Conservation (phyloP, 352 stramenopile genomes). For the Phytophthora niederhauseri region DNA sequence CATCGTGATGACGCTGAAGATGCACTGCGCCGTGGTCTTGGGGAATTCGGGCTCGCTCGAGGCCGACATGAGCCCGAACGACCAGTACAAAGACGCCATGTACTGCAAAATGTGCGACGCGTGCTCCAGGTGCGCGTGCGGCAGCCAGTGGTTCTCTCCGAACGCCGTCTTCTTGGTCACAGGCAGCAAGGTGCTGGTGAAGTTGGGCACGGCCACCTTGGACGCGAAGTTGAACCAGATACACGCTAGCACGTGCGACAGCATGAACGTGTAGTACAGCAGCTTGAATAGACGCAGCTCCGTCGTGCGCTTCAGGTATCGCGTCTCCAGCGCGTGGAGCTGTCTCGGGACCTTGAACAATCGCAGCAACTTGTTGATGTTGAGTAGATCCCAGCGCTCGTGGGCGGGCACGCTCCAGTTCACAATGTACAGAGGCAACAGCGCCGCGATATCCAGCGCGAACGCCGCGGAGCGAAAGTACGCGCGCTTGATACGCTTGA, state of each 20-base stretch:
- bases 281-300: conserved; percentile 73
- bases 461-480: conserved; percentile 56
- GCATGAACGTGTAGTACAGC: conserved; percentile 74
- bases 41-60: conserved; percentile 58
- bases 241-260: conserved; percentile 60
- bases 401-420: conserved; percentile 40
- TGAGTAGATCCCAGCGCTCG: conserved; percentile 51
- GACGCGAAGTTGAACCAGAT: conserved; percentile 74
- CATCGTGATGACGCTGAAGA: conserved; percentile 64
- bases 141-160: conserved; percentile 43
- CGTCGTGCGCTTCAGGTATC: conserved; percentile 62
- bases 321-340: conserved; percentile 54
- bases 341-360: conserved; percentile 58
- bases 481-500: conserved; percentile 28
- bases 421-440: conserved; percentile 55
- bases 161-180: conserved; percentile 22
- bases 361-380: conserved; percentile 67
- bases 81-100: conserved; percentile 64
- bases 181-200: conserved; percentile 6
- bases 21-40: conserved; percentile 50
- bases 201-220: conserved; percentile 35
- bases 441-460: conserved; percentile 45
- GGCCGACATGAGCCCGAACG: conserved; percentile 63
- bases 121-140: conserved; percentile 33
- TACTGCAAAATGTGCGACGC: conserved; percentile 45